These are phyloP conservation scores for Dactylorhiza incarnata DNA, from an alignment of 106 monocot species.

Conservation along the genomic window DNA sequence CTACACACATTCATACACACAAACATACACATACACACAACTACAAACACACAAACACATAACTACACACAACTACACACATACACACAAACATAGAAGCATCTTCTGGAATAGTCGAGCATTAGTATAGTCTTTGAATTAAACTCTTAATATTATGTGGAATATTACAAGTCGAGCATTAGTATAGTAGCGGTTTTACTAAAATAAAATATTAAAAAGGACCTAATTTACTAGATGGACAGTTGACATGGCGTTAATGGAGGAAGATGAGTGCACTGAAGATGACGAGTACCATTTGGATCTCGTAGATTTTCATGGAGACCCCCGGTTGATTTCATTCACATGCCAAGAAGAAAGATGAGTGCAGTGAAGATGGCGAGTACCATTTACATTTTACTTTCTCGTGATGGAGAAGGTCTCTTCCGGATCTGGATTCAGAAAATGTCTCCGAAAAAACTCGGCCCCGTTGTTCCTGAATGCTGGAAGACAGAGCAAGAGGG, in stretches of 20 bases:
- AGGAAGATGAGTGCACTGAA: not conserved
- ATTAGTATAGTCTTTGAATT: no score
- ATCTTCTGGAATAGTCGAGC: no score
- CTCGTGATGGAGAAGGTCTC: not conserved
- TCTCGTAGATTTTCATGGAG: not conserved
- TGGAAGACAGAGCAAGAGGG: not conserved
- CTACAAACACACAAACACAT: no score
- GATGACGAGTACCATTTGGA: slow-evolving; percentile 1
- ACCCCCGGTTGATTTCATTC: not conserved
- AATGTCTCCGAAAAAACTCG: not conserved
- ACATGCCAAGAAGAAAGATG: not conserved
- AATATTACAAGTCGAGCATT: no score
- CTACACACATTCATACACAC: no score
- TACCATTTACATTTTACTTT: slow-evolving; percentile 17
- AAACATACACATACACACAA: no score
- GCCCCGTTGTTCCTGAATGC: not conserved
- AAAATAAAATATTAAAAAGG: no score
- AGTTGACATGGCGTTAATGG: not conserved
- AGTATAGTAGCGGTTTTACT: no score
- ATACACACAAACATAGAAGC: no score
- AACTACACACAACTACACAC: no score
- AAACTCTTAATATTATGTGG: no score
- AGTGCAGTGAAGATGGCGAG: slow-evolving; percentile 33
- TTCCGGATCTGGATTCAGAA: not conserved
- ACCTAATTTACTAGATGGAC: no score